These are phyloP conservation scores for Globisporangium nagaii DNA, from an alignment of 352 stramenopile genomes.

Conservation along the genomic window DNA sequence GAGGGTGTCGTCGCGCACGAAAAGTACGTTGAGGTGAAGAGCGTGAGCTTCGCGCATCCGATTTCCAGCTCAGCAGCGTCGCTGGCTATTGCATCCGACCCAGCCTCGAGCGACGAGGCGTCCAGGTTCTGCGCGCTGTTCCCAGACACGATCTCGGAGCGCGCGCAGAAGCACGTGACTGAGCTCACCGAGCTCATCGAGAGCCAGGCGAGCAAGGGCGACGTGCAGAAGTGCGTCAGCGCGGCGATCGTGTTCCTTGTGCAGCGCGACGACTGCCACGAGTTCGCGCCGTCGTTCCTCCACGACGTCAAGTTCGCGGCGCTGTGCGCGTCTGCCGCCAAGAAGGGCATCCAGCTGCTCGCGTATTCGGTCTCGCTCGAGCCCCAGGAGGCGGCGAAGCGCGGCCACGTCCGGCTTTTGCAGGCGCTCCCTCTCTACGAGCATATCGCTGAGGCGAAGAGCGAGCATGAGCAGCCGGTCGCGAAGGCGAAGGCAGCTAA, in stretches of 20 bases:
- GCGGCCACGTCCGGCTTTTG: slow-evolving; percentile 37
- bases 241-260: slow-evolving; percentile 71
- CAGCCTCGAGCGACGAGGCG: no score
- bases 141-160: slow-evolving; percentile 69
- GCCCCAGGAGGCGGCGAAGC: slow-evolving; percentile 26
- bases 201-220: slow-evolving; percentile 4
- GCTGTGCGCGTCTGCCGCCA: slow-evolving; percentile 44
- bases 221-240: slow-evolving; percentile 19
- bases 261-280: slow-evolving; percentile 68
- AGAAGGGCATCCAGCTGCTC: slow-evolving; percentile 54
- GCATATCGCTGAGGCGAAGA: background rate
- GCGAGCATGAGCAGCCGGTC: background rate
- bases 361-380: slow-evolving; percentile 51
- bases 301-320: slow-evolving; percentile 65
- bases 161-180: slow-evolving; percentile 70
- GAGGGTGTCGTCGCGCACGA: slow-evolving; percentile 32
- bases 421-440: slow-evolving; percentile 26
- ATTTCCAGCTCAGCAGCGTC: slow-evolving; percentile 2
- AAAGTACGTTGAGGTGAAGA: slow-evolving; percentile 85
- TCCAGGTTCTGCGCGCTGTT: slow-evolving; percentile 53
- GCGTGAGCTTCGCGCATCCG: slow-evolving; percentile 53
- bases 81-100: no score
- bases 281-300: slow-evolving; percentile 56
- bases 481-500: no score
- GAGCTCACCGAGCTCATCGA: slow-evolving; percentile 65